A percentile compares a stretch with the other conserved stretches of the same genome.
Conservation (phyloP, 345 rosid genomes). For the Aquilaria malaccensis region DNA sequence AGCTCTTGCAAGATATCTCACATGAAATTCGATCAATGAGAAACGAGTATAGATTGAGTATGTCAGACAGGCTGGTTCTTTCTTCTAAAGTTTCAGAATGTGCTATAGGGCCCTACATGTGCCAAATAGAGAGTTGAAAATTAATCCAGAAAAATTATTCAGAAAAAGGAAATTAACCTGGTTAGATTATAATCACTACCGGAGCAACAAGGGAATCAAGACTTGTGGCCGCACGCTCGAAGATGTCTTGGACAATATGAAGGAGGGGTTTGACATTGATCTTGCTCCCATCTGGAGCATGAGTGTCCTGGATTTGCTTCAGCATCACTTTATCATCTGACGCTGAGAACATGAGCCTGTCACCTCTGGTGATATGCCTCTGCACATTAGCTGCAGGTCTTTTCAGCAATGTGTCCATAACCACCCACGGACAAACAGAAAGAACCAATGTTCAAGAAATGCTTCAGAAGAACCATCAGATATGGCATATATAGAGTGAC, state of each 20-base stretch:
- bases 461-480: neutral
- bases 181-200: slow-evolving; percentile 18
- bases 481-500: slow-evolving; percentile 13
- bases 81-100: slow-evolving; percentile 29
- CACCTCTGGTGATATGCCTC: slow-evolving; percentile 22
- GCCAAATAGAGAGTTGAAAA: neutral
- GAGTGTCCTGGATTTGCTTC: slow-evolving; percentile 52
- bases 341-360: slow-evolving; percentile 32
- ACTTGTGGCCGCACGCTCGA: slow-evolving; percentile 38
- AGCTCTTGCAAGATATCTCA: slow-evolving; percentile 62
- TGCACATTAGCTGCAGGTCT: slow-evolving; percentile 5
- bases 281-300: slow-evolving; percentile 50
- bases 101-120: slow-evolving; percentile 15
- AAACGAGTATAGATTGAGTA: slow-evolving; percentile 39
- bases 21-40: slow-evolving; percentile 58
- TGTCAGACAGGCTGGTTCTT: slow-evolving; percentile 17
- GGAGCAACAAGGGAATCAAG: slow-evolving; percentile 19
- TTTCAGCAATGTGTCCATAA: neutral
- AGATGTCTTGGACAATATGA: slow-evolving; percentile 59
- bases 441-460: slow-evolving; percentile 1
- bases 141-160: neutral
- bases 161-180: neutral
- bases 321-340: slow-evolving; percentile 55
- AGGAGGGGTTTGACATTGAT: slow-evolving; percentile 60
- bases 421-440: slow-evolving; percentile 4